Evolutionary conservation across 805 yeast genomes (phyloP).

Genomic region (Barnettozyma sucrosica): DNA sequence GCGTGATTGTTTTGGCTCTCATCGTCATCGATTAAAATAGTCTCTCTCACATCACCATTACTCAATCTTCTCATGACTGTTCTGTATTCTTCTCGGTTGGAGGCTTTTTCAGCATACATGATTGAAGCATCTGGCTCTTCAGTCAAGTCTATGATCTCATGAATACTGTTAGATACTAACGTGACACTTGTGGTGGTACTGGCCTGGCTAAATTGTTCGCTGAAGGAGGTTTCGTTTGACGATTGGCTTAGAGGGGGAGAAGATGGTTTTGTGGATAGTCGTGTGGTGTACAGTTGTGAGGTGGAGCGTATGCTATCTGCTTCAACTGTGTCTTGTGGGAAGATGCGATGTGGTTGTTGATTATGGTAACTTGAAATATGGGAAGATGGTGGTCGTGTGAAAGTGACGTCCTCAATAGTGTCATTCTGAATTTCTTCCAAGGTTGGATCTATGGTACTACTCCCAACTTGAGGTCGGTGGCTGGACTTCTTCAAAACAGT

Average conservation of each 20-base stretch:
- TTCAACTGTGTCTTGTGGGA: slow-evolving; percentile 14
- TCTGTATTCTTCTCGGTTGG: background rate
- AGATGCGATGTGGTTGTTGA: slow-evolving; percentile 15
- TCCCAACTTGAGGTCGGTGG: background rate
- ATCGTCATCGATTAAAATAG: slow-evolving; percentile 22
- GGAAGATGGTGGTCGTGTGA: background rate
- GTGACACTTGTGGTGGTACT: slow-evolving; percentile 10
- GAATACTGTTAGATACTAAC: background rate
- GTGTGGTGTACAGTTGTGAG: slow-evolving; percentile 2
- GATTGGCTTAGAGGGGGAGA: slow-evolving; percentile 21
- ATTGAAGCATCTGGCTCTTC: slow-evolving; percentile 3
- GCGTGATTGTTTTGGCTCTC: slow-evolving; percentile 1
- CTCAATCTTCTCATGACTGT: slow-evolving; percentile 13
- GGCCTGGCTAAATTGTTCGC: slow-evolving; percentile 20
- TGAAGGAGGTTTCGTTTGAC: slow-evolving; percentile 22
- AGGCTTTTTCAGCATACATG: background rate
- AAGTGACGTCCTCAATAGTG: background rate
- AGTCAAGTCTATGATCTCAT: slow-evolving; percentile 12
- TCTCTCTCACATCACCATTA: slow-evolving; percentile 19
- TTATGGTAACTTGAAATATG: slow-evolving; percentile 13
- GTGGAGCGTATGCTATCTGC: slow-evolving; percentile 16
- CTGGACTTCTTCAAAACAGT: background rate
- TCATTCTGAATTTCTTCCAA: background rate
- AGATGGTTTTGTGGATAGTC: background rate
- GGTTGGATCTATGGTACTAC: background rate